Base-by-base conservation (phyloP, 1,284 basidiomycete species). In the Phaffia rhodozyma region DNA sequence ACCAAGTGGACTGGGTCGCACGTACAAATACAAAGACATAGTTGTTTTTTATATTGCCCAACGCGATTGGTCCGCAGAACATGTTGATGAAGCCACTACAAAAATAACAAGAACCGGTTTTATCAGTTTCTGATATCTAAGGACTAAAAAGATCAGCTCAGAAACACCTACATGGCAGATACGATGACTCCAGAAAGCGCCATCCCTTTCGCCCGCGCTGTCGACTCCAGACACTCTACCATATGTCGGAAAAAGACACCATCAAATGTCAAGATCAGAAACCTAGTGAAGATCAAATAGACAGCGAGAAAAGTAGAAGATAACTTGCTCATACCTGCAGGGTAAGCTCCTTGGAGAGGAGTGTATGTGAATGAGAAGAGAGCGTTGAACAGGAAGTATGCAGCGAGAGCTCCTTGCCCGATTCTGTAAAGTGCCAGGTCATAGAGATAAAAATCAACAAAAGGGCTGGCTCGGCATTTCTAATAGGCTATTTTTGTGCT, bases 171-270 rank as follows among this genome's bases (percentile, higher is more conserved):
- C 32, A 34, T 34, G 32, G 32, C 32, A 34, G 32, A 34, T 34
- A 9, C 80, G 16, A 79, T 76, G 60, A 82, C 68, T 55, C 72
- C 72, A 25, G 72, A 72, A 49, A 72, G 68, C 21, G 74, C 75
- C 77, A 83, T 82, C 65, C 83, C 83, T 70, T 83, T 83, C 6
- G 82, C 82, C 60, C 81, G 78, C 55, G 81, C 79, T 63, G 80
- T 82, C 58, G 80, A 82, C 63, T 80, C 75, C 21, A 83, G 74
- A 65, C 79, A 80, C 67, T 84, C 32, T 34, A 34, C 9, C 32
- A 34, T 5, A 34, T 34, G 32, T 34, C 32, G 9, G 32, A 9
- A 34, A 9, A 34, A 34, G 32, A 34, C n/a, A 9, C 32, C 4
- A 9, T 34, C 32, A 34, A 9, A 34, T 5, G 9, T 34, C 9